A percentile compares a stretch with the other conserved stretches of the same genome.
These are phyloP conservation scores for Rheum nobile DNA, from an alignment of 148 eudicot genomes.

Conservation along the genomic window DNA sequence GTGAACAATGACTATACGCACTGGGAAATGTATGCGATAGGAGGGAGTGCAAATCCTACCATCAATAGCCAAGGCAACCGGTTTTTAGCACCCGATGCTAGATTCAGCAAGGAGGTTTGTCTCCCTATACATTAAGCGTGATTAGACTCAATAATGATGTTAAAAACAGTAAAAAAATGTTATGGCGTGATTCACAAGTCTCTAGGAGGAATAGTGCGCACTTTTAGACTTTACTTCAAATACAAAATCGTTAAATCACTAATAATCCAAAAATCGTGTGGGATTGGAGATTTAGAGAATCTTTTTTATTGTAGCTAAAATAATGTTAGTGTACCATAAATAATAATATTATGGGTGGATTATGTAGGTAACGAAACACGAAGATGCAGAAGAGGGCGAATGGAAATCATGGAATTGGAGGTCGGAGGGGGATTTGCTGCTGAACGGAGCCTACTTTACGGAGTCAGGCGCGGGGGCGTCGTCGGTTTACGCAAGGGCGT, in stretches of 20 bases:
- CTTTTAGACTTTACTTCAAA: neutral
- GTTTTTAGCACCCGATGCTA: slow-evolving; percentile 46
- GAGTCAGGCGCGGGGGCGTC: slow-evolving; percentile 55
- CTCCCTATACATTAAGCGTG: neutral
- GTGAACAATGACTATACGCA: slow-evolving; percentile 82
- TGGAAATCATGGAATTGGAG: slow-evolving; percentile 78
- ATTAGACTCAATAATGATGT: neutral
- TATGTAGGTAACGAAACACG: slow-evolving; percentile 54
- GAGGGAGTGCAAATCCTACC: slow-evolving; percentile 70
- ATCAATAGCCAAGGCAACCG: slow-evolving; percentile 73
- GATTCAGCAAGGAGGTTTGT: slow-evolving; percentile 50
- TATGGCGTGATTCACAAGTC: neutral
- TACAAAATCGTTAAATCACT: neutral
- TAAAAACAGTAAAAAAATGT: neutral
- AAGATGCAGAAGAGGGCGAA: slow-evolving; percentile 44
- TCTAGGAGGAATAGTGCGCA: neutral
- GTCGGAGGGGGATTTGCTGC: slow-evolving; percentile 51
- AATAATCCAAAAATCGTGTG: neutral
- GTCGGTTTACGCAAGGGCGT: slow-evolving; percentile 53
- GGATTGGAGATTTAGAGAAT: neutral
- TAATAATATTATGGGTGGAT: too few species aligned
- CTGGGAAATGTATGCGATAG: slow-evolving; percentile 80
- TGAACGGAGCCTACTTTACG: slow-evolving; percentile 57
- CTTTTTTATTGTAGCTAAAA: neutral
- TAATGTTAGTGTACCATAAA: neutral